These are phyloP conservation scores for Nemophila menziesii DNA, from an alignment of 257 asterid genomes.

Conservation along the genomic window DNA sequence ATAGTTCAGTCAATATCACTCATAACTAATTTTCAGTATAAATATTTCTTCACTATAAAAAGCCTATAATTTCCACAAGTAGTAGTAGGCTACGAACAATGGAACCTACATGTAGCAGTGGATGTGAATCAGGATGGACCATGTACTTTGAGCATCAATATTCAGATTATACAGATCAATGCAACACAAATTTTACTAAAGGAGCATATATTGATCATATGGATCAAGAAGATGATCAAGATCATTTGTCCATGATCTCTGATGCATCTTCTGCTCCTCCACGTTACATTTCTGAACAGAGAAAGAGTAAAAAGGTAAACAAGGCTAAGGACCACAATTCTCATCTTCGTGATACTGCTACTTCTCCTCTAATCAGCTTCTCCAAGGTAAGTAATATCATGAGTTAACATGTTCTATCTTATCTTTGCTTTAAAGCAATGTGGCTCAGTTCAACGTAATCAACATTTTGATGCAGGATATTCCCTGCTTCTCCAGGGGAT, in stretches of 20 bases:
- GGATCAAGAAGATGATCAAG: slow-evolving; percentile 31
- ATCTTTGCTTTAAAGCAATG: slow-evolving; percentile 33
- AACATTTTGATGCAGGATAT: slow-evolving; percentile 20
- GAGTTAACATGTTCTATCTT: neutral
- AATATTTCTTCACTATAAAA: slow-evolving; percentile 9
- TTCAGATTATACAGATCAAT: slow-evolving; percentile 30
- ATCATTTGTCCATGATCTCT: slow-evolving; percentile 72
- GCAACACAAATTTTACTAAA: slow-evolving; percentile 12
- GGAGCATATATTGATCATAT: slow-evolving; percentile 10
- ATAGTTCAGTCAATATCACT: slow-evolving; percentile 7
- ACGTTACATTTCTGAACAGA: slow-evolving; percentile 20
- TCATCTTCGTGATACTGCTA: slow-evolving; percentile 89
- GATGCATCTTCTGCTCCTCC: slow-evolving; percentile 97
- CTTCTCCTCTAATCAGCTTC: slow-evolving; percentile 45
- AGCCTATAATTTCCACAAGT: neutral
- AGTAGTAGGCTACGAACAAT: slow-evolving; percentile 15
- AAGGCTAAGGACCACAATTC: slow-evolving; percentile 17
- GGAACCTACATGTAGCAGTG: slow-evolving; percentile 66
- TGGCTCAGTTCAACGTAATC: slow-evolving; percentile 19
- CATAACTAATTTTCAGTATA: neutral
- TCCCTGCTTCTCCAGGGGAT: slow-evolving; percentile 25
- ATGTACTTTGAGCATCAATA: slow-evolving; percentile 58
- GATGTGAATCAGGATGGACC: slow-evolving; percentile 95
- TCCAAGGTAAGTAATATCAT: slow-evolving; percentile 30
- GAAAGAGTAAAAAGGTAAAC: slow-evolving; percentile 15